Evolutionary conservation across 2,329 filamentous ascomycete genomes (phyloP), one percentile per base, ranked within the genome.

Genomic region (Talaromyces sp.): DNA sequence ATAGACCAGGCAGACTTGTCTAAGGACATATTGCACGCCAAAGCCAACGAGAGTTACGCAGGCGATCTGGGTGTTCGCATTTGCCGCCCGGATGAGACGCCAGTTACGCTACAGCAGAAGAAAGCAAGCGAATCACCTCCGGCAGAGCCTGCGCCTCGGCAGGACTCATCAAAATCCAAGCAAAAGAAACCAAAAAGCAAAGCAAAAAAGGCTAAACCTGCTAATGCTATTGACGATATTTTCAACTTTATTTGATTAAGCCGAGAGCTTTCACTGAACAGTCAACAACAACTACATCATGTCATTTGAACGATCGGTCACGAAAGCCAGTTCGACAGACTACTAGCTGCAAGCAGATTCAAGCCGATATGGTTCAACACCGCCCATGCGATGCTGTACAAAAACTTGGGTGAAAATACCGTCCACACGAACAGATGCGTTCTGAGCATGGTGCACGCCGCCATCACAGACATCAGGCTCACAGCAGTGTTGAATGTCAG

Each of bases 391-490:
- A 94, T 88, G 64, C 87, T 90, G 73, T 96, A 99, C 65, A 99
- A 77, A 74, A 92, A 97, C 75, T 97, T 99, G 0, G 94, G 94
- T 65, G 91, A 96, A 74, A 99, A 99, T 11, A 99, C 94, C 0
- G 93, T 97, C 94, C 94, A 99, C 63, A 99, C 92, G 72, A 99
- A 99, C 61, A 99, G 75, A 80, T 99, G 94, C 31, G 90, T 91
- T 65, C 93, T 81, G 70, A 99, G 74, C 8, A 84, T 81, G 54
- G 89, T 92, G 74, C 94, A 99, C 17, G 93, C 92, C 14, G 83
- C 85, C 93, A 97, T 97, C 26, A 97, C 88, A 53, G 86, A 88
- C 2, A 85, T 75, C 57, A 90, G 75, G 64, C 85, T 86, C 1
- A 80, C 78, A 0, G 88, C 82, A 11, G 84, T 78, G 72, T 94